Conservation (phyloP, 495 filamentous ascomycete genomes). For the Penicillium ochrochloron region DNA sequence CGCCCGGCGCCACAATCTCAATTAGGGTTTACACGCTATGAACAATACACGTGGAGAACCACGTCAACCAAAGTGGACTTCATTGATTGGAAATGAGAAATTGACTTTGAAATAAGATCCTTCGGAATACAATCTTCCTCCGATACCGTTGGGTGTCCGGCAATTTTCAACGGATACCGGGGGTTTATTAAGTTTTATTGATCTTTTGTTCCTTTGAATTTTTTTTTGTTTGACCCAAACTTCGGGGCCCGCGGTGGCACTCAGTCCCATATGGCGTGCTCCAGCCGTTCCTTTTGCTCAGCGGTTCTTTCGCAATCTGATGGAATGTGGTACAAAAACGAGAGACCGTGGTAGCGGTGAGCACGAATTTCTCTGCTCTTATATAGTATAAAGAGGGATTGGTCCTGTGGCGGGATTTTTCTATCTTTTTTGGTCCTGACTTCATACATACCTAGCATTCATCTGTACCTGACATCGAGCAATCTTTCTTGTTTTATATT, state of each 20-base stretch:
- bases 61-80: slow-evolving; percentile 12
- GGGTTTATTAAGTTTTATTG: neutral
- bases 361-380: neutral
- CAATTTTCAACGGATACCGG: neutral
- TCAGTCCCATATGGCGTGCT: slow-evolving; percentile 28
- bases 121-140: neutral
- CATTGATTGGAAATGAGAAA: neutral
- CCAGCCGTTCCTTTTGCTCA: slow-evolving; percentile 22
- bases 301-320: slow-evolving; percentile 23
- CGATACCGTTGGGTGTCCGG: neutral
- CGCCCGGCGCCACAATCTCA: neutral
- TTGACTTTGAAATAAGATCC: neutral
- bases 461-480: neutral
- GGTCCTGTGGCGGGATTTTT: neutral
- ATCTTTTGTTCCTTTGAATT: neutral
- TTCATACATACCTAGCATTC: neutral
- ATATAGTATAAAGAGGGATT: neutral
- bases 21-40: slow-evolving; percentile 14
- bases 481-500: neutral
- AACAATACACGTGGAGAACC: slow-evolving; percentile 15
- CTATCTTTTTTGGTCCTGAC: neutral
- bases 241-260: slow-evolving; percentile 11
- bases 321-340: slow-evolving; percentile 29
- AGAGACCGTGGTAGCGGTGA: slow-evolving; percentile 15
- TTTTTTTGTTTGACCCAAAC: slow-evolving; percentile 11